phyloP scores from a whole-genome alignment of 208 protist genomes.

The Trichomonas vaginalis region DNA sequence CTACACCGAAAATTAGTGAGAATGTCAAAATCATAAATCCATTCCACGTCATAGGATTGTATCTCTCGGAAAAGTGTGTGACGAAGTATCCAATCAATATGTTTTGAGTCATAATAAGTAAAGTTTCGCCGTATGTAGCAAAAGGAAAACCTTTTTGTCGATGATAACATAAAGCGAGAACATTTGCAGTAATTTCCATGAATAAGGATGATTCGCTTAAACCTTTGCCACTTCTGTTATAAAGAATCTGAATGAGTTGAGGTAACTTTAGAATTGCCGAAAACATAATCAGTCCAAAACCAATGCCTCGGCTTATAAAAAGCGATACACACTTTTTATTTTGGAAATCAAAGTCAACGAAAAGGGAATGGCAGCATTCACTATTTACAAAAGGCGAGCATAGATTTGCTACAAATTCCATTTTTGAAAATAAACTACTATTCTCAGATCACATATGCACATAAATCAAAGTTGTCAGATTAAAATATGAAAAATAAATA shows the following conservation, averaged over 20 bases:
- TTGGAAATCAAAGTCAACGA: not conserved
- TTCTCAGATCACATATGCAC: no score
- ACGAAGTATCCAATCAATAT: not conserved
- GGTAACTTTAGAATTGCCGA: not conserved
- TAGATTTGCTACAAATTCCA: not conserved
- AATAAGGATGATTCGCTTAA: not conserved
- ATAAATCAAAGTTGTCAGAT: no score
- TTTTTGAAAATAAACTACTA: no score
- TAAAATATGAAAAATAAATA: no score
- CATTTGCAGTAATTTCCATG: constrained; percentile 9
- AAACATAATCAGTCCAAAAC: not conserved
- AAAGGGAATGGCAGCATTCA: not conserved
- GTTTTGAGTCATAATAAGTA: not conserved
- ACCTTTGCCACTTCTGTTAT: not conserved
- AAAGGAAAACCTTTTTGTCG: not conserved
- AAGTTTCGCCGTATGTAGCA: not conserved
- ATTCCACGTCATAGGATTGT: not conserved
- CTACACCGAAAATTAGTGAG: not conserved
- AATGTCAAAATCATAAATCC: not conserved
- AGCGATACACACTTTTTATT: not conserved
- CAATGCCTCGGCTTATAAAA: not conserved
- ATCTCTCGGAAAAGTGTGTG: not conserved
- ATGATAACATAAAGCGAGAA: not conserved
- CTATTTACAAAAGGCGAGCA: not conserved
- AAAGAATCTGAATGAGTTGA: not conserved